phyloP scores from a whole-genome alignment of 768 basidiomycete species.

The Phaffia tasmanica region DNA sequence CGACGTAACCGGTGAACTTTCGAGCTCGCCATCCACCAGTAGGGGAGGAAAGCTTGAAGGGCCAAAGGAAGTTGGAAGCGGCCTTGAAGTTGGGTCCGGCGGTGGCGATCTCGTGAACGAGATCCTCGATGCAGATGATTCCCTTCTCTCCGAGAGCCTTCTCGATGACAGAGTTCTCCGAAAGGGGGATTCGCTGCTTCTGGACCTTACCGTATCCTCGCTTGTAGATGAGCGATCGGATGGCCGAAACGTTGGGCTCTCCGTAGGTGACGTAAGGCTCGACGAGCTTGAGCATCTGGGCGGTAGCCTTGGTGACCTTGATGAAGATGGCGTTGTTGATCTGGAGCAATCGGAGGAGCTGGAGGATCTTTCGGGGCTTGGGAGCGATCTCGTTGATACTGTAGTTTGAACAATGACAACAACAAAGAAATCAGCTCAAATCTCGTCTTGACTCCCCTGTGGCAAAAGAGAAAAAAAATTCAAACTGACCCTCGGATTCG shows the following conservation, averaged over 20 bases:
- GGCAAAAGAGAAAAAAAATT: background rate
- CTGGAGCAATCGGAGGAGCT: conserved; percentile 94
- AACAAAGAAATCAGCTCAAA: background rate
- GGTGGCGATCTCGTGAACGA: conserved; percentile 91
- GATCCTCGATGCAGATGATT: conserved; percentile 58
- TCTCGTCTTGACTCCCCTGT: background rate
- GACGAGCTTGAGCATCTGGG: conserved; percentile 86
- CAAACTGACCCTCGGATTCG: conserved; percentile 82
- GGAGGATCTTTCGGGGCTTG: conserved; percentile 97
- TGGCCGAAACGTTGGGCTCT: conserved; percentile 90
- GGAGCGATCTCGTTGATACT: conserved; percentile 99
- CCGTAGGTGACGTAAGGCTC: conserved; percentile 98
- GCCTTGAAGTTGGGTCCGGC: conserved; percentile 98
- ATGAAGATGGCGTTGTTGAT: conserved; percentile 99
- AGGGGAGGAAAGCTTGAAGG: conserved; percentile 99
- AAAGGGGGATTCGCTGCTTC: conserved; percentile 92
- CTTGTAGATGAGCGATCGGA: conserved; percentile 98
- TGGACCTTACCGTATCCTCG: conserved; percentile 97
- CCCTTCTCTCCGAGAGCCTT: conserved; percentile 78
- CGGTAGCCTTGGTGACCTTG: conserved; percentile 89
- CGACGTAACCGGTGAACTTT: conserved; percentile 58
- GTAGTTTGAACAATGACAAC: background rate
- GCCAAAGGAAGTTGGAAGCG: conserved; percentile 91
- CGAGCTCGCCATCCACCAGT: conserved; percentile 94
- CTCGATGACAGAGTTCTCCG: conserved; percentile 90